Percentiles rank a stretch among this genome's conserved stretches.
Conservation (phyloP, 2,329 filamentous ascomycete genomes). For the Cladobotryum protrusum region DNA sequence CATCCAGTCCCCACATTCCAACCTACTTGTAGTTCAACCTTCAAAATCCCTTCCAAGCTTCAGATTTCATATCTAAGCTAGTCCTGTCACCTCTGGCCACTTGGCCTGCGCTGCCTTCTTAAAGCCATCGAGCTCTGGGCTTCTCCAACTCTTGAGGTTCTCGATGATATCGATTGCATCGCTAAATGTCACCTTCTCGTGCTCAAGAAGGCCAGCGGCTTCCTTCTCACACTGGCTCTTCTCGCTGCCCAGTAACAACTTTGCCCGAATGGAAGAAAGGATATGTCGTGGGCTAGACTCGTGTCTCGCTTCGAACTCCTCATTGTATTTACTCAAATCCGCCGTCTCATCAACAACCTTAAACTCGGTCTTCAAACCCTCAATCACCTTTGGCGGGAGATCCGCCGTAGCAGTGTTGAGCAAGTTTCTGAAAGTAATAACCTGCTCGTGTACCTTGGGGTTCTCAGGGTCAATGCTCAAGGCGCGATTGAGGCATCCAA, state of each 20-base stretch:
- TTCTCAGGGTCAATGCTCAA: constrained; percentile 61
- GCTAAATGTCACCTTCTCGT: constrained; percentile 44
- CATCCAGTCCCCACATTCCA: not conserved
- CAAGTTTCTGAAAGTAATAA: constrained; percentile 60
- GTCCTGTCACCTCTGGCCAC: constrained; percentile 45
- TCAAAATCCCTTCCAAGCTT: not conserved
- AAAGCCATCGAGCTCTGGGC: constrained; percentile 41
- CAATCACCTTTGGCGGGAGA: constrained; percentile 56
- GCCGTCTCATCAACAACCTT: constrained; percentile 51
- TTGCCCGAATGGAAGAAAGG: constrained; percentile 56
- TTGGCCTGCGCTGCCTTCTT: constrained; percentile 42
- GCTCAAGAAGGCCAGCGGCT: constrained; percentile 51
- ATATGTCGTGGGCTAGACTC: constrained; percentile 56
- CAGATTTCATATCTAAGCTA: constrained; percentile 25
- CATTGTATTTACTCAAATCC: constrained; percentile 59
- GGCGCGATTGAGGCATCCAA: constrained; percentile 76
- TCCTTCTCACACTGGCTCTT: constrained; percentile 54
- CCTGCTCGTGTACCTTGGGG: constrained; percentile 69
- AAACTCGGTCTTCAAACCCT: constrained; percentile 66
- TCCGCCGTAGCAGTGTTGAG: constrained; percentile 51
- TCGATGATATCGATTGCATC: constrained; percentile 46
- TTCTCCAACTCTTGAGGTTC: constrained; percentile 44
- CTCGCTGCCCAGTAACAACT: constrained; percentile 53
- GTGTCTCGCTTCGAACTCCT: constrained; percentile 58
- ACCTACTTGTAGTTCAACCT: too few species aligned